Evolutionary conservation across 73 alveolate species (phyloP), one percentile per base, ranked within the genome.

Genomic region (Paramecium caudatum): DNA sequence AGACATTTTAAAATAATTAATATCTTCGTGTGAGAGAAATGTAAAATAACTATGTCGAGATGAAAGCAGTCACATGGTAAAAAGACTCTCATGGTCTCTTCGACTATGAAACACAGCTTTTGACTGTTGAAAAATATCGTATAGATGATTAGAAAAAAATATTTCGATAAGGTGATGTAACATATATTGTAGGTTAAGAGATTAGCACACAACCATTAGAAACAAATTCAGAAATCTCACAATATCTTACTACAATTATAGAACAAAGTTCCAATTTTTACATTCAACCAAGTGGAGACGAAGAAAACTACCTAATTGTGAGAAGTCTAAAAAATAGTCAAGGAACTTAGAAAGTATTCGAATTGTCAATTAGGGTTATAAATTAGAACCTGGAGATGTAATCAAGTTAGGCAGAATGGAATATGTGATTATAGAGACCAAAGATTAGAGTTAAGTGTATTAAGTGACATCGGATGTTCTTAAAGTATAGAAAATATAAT

Each of bases 351-450:
- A 47, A 83, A 83, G 47, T 61, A 61, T 41, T n/a, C n/a, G 2
- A 43, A 10, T 45, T 17, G 8, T 9, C 16, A 23, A 19, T 47
- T 4, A 84, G 92, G 93, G 88, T 23, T 86, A 62, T 21, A 70
- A 47, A 1, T 34, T 86, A 47, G 47, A 86, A n/a, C 61, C 49
- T 8, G 88, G 93, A 39, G 93, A 86, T 47, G 46, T 86, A 43
- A 86, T 86, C n/a, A 86, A 86, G 16, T 78, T 86, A 17, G 93
- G 90, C 4, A 86, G 90, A 43, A 78, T 65, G 61, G 93, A 86
- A 63, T 86, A 86, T n/a, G 47, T 47, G 16, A 34, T 86, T 1
- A 63, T 63, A 3, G 93, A 86, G 65, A 63, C 88, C 1, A 74
- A 41, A n/a, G 47, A 74, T 74, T 39, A 74, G 21, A 25, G 8